Percentiles rank a stretch among this genome's conserved stretches.
phyloP scores from a whole-genome alignment of 2,329 filamentous ascomycete species.

The Cadophora malorum region DNA sequence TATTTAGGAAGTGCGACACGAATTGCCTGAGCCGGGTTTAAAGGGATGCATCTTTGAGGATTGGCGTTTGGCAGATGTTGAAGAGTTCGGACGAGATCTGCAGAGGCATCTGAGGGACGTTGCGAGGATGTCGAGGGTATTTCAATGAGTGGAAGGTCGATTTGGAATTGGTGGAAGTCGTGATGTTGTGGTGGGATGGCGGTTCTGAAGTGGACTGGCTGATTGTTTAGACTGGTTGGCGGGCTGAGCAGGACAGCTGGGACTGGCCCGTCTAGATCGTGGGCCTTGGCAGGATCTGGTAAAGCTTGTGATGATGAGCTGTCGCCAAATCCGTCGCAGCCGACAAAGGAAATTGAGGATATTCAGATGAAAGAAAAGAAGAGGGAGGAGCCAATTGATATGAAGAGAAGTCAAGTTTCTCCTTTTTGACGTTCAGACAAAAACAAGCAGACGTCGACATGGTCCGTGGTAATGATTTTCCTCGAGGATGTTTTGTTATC shows the following conservation, averaged over 20 bases:
- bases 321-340: neutral
- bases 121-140: neutral
- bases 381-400: neutral
- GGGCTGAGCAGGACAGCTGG: constrained; percentile 11
- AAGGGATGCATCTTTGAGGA: constrained; percentile 23
- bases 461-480: neutral
- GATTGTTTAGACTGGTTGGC: constrained; percentile 4
- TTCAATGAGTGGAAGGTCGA: neutral
- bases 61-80: neutral
- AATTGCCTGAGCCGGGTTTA: constrained; percentile 23
- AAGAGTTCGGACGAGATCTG: neutral
- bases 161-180: neutral
- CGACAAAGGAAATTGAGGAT: constrained; percentile 4
- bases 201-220: neutral
- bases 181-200: constrained; percentile 12
- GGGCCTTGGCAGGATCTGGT: constrained; percentile 1
- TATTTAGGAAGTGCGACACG: constrained; percentile 20
- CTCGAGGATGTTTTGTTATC: constrained; percentile 1
- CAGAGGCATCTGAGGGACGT: neutral
- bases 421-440: constrained; percentile 3
- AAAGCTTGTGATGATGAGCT: neutral
- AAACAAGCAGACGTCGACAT: neutral
- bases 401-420: constrained; percentile 1
- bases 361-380: constrained; percentile 3
- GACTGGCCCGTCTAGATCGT: neutral